Base-by-base conservation (phyloP, 2,329 filamentous ascomycete genomes). In the Pseudocercospora fijiensis region DNA sequence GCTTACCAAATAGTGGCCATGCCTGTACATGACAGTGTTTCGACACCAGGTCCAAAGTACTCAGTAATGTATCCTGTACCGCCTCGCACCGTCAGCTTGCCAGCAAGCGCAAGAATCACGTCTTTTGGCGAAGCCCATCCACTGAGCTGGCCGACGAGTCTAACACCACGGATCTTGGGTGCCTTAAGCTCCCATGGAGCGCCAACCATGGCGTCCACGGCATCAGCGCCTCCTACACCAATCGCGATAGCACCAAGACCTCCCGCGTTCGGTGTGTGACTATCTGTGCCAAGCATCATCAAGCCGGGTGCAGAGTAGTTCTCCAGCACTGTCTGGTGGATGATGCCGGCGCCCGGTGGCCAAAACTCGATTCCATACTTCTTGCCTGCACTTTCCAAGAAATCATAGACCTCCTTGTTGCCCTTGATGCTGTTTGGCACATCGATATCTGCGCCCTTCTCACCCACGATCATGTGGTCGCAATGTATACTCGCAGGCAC, bases 201-300 rank as follows among this genome's bases (percentile, higher is more conserved):
- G 75, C 96, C 93, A 2, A 97, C 95, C 45, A 99, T 86, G 7
- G 94, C 95, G 80, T 99, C 95, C 1, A 99, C 95, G 24, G 95
- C 95, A 79, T 99, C 95, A 24, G 95, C 95, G 74, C 95, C 95
- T 74, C 95, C 95, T 33, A 99, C 95, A 77, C 95, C 95, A 76
- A 99, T 98, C 8, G 95, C 95, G 73, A 97, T 92, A 3, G 92
- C 93, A 70, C 90, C 92, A 60, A 98, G 82, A 64, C 95, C 95
- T 72, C 95, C 95, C n/a, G 92, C 95, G 75, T 98, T 99, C 49
- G 95, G 95, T 52, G 92, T 97, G 79, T 99, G 95, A 74, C 91
- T 96, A 79, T 99, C 95, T 28, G 95, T 99, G 61, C 95, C 95
- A 45, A 99, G 85, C 92, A 99, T 98, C 93, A 99, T 97, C 71